Base-by-base conservation (phyloP, 495 filamentous ascomycete genomes). In the Cladorrhinum samala region DNA sequence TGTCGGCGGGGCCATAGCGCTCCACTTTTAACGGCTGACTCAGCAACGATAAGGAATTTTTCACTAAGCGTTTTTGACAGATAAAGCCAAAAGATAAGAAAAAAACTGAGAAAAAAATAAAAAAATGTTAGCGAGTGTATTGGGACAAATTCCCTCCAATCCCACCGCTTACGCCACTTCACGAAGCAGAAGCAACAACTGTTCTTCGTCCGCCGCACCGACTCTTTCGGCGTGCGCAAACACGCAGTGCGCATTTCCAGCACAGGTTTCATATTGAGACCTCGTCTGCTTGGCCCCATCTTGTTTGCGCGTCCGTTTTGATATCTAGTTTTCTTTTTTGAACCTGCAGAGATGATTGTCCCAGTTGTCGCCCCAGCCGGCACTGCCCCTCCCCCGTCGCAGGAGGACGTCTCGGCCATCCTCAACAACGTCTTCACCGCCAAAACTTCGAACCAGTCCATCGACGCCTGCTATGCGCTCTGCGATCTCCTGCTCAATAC, bases 381-480 rank as follows among this genome's bases (percentile, higher is more conserved):
- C 55, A 61, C 64, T 49, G 63, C 72, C 59, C 75, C 73, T 33
- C 76, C 87, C 46, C 87, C 89, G 39, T 79, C 84, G 9, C 66
- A 78, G 52, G 82, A 86, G 52, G 91, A 95, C 60, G 72, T 96
- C 55, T 68, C 82, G 46, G 78, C 83, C 20, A 65, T 95, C 20
- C 76, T 95, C 63, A 73, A 83, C 57, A 84, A 77, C 36, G 80
- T 93, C 57, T 92, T 95, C 75, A 82, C 70, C 27, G 83, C 90
- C 27, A 83, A 90, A 59, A 86, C 86, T 2, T 96, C 93, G 5
- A 84, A 89, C 62, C 81, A 83, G 54, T 94, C 92, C 3, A 82
- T 98, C 49, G 90, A 96, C 67, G 88, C 84, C 62, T 75, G 87
- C 41, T 95, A 96, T 63, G 83, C 82, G 13, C 77, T 98, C 44